phyloP scores from a whole-genome alignment of 2,329 filamentous ascomycete species.

The Venturia nashicola region DNA sequence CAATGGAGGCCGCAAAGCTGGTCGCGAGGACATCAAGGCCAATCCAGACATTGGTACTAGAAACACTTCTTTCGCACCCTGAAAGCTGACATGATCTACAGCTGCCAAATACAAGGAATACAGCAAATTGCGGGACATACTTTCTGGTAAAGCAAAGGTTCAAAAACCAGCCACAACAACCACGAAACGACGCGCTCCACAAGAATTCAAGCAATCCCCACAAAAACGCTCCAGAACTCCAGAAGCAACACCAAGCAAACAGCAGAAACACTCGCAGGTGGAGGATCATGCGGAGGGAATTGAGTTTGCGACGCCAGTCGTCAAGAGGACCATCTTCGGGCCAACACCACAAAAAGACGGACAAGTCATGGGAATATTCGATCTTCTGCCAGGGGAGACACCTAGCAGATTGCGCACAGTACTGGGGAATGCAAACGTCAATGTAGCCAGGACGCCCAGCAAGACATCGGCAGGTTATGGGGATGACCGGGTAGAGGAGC shows the following conservation, averaged over 20 bases:
- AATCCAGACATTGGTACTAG: constrained; percentile 55
- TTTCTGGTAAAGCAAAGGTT: constrained; percentile 3
- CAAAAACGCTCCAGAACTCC: constrained; percentile 15
- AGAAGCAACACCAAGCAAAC: constrained; percentile 21
- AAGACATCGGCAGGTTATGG: constrained; percentile 15
- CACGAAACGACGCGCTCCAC: neutral
- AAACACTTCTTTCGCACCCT: neutral
- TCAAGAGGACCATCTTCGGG: constrained; percentile 46
- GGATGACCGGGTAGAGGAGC: constrained; percentile 19
- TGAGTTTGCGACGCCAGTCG: constrained; percentile 34
- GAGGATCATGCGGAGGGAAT: constrained; percentile 35
- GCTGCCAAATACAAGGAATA: constrained; percentile 69
- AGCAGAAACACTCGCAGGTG: constrained; percentile 11
- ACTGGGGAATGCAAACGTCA: constrained; percentile 19
- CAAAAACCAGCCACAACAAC: neutral
- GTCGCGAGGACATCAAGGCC: constrained; percentile 63
- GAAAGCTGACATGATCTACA: constrained; percentile 22
- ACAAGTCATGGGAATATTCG: constrained; percentile 64
- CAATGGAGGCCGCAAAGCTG: constrained; percentile 56
- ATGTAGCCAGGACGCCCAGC: constrained; percentile 28
- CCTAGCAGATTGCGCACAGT: constrained; percentile 24
- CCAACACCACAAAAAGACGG: constrained; percentile 74
- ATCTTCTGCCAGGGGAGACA: constrained; percentile 48
- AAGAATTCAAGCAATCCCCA: constrained; percentile 18
- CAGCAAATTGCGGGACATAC: constrained; percentile 42